A percentile compares a stretch with the other conserved stretches of the same genome.
phyloP scores from a whole-genome alignment of 257 asterid species.

The Solanum habrochaites region DNA sequence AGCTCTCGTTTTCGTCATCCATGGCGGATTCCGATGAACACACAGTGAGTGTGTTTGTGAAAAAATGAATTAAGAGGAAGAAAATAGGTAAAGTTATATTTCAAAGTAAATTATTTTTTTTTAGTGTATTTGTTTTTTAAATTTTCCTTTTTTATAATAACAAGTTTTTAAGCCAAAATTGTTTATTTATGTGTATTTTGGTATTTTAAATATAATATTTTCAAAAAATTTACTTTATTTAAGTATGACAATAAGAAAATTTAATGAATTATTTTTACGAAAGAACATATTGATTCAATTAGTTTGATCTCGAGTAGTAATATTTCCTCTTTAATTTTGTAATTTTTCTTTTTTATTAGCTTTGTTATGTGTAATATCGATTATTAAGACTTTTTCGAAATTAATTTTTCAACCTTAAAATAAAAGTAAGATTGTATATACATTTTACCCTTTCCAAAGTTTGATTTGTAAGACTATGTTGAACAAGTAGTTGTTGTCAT shows the following conservation, averaged over 20 bases:
- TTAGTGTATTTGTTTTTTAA: neutral
- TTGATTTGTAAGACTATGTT: no score
- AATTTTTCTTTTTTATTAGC: neutral
- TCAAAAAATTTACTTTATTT: neutral
- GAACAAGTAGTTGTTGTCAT: no score
- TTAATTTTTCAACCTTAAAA: neutral
- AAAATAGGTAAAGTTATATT: constrained; percentile 5
- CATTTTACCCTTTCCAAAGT: neutral
- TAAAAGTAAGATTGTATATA: neutral
- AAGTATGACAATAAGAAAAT: no score
- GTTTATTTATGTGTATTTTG: neutral
- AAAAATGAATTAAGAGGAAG: neutral
- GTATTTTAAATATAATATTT: neutral
- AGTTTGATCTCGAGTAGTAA: neutral
- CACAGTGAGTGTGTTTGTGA: neutral
- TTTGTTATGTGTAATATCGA: neutral
- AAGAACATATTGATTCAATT: accelerated
- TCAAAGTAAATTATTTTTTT: neutral
- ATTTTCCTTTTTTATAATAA: neutral
- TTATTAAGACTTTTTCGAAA: accelerated
- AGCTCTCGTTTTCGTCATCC: constrained; percentile 1
- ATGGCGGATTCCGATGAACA: constrained; percentile 3
- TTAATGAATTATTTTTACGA: no score
- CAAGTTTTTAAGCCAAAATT: neutral
- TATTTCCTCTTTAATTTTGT: neutral